A percentile compares a stretch with the other conserved stretches of the same genome.
These are phyloP conservation scores for Zygnema circumcarinatum DNA, from an alignment of 139 green algal genomes.

Conservation along the genomic window DNA sequence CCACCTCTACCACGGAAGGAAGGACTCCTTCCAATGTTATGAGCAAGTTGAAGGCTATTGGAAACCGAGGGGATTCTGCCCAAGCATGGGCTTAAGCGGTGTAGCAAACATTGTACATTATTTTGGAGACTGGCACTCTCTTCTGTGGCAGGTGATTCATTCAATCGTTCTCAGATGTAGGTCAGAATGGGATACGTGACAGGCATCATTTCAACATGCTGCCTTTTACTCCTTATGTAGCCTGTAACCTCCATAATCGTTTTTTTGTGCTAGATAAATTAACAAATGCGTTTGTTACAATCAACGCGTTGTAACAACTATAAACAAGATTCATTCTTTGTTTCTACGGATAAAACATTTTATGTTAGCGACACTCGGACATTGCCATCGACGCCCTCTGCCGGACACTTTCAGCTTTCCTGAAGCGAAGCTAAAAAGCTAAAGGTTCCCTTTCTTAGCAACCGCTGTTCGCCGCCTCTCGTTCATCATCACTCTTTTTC, in stretches of 20 bases:
- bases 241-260: too few relatives aligned
- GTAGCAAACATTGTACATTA: not conserved
- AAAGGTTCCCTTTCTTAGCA: not conserved
- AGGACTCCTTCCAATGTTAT: not conserved
- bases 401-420: too few relatives aligned
- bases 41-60: not conserved
- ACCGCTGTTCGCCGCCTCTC: too few relatives aligned
- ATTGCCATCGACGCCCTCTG: not conserved
- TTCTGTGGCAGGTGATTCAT: too few relatives aligned
- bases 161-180: too few relatives aligned
- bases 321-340: not conserved
- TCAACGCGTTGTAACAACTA: not conserved
- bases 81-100: not conserved
- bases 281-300: not conserved
- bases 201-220: not conserved
- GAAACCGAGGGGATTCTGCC: not conserved
- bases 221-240: not conserved
- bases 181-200: not conserved
- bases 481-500: not conserved
- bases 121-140: too few relatives aligned
- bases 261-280: not conserved
- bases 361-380: not conserved
- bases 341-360: not conserved
- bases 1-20: not conserved
- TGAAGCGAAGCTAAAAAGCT: not conserved